Conservation (phyloP, 2,329 filamentous ascomycete genomes). For the Magnaporthiopsis incrustans region DNA sequence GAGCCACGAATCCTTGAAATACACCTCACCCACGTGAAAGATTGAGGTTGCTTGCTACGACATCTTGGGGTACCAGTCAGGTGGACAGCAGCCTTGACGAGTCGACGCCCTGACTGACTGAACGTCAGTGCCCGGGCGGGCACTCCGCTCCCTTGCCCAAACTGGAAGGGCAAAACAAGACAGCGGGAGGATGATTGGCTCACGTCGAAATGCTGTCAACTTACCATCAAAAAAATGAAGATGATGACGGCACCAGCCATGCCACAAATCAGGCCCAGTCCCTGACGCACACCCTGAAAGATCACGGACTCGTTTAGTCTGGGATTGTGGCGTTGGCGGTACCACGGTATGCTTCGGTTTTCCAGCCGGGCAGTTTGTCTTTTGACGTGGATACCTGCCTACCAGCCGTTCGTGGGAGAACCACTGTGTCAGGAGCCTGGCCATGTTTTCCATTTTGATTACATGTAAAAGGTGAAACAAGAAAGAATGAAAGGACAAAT, state of each 20-base stretch:
- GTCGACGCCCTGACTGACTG: not conserved
- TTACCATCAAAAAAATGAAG: not conserved
- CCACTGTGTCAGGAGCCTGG: not conserved
- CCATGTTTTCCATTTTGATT: not conserved
- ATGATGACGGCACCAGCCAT: not conserved
- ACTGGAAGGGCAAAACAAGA: not conserved
- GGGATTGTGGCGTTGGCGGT: too few species aligned
- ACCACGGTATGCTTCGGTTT: too few species aligned
- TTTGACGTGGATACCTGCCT: not conserved
- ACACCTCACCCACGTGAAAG: not conserved
- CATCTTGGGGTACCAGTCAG: not conserved
- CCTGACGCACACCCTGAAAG: not conserved
- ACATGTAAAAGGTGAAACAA: not conserved
- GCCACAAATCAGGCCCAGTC: not conserved
- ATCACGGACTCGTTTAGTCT: not conserved
- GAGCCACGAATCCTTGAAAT: not conserved
- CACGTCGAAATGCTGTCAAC: not conserved
- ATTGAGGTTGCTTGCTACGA: not conserved
- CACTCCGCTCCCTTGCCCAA: not conserved
- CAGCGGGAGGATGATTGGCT: not conserved
- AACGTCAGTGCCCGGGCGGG: not conserved
- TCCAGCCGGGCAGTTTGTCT: not conserved
- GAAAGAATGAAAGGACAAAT: not conserved
- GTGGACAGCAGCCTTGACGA: not conserved
- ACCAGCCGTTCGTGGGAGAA: too few species aligned